These are phyloP conservation scores for Clathrus columnatus DNA, from an alignment of 768 basidiomycete genomes.

Conservation along the genomic window DNA sequence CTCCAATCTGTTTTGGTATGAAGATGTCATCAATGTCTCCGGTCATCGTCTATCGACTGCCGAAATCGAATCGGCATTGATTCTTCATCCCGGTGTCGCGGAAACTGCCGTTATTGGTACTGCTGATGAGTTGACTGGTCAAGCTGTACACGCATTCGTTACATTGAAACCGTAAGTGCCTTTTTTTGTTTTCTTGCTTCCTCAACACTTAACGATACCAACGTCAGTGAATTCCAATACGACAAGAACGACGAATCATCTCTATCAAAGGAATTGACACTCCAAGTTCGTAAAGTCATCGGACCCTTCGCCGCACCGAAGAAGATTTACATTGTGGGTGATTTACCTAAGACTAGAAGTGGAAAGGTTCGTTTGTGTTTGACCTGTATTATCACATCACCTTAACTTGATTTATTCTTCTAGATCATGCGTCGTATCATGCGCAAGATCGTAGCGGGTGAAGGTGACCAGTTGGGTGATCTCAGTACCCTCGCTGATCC, in stretches of 20 bases:
- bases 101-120: slow-evolving; percentile 90
- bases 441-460: slow-evolving; percentile 92
- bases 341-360: slow-evolving; percentile 90
- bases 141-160: slow-evolving; percentile 91
- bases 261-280: slow-evolving; percentile 78
- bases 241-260: slow-evolving; percentile 59
- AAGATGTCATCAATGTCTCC: slow-evolving; percentile 96
- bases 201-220: neutral
- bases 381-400: neutral
- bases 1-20: neutral
- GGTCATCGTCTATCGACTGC: slow-evolving; percentile 96
- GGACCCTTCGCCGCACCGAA: slow-evolving; percentile 97
- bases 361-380: slow-evolving; percentile 59
- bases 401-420: neutral
- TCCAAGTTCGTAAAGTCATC: slow-evolving; percentile 96
- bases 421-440: slow-evolving; percentile 93
- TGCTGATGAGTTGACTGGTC: slow-evolving; percentile 81
- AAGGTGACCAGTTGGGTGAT: slow-evolving; percentile 93
- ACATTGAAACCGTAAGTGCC: slow-evolving; percentile 83
- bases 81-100: slow-evolving; percentile 89
- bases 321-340: slow-evolving; percentile 73
- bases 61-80: slow-evolving; percentile 95
- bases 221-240: slow-evolving; percentile 65
- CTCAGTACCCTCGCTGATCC: slow-evolving; percentile 91
- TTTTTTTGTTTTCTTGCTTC: neutral